Conservation (phyloP, 2,329 filamentous ascomycete species). For the Fusarium austroafricanum region DNA sequence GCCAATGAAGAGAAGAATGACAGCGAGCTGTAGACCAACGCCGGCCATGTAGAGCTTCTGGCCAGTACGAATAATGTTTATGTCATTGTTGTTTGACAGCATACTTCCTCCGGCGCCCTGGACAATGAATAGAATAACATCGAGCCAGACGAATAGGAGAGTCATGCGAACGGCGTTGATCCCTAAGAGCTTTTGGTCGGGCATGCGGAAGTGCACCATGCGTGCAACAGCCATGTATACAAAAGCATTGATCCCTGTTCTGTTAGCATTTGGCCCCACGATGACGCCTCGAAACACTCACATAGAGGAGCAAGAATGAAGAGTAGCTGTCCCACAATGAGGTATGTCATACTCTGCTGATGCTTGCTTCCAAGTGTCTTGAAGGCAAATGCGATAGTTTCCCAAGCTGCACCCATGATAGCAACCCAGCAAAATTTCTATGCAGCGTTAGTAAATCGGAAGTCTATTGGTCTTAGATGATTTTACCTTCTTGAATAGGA, state of each 20-base stretch:
- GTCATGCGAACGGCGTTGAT: constrained; percentile 54
- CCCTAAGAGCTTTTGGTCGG: constrained; percentile 52
- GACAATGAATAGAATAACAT: constrained; percentile 60
- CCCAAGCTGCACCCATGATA: constrained; percentile 55
- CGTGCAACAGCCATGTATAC: constrained; percentile 58
- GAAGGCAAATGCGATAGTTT: constrained; percentile 54
- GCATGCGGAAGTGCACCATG: constrained; percentile 54
- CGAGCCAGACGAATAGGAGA: constrained; percentile 60
- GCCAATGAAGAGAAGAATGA: constrained; percentile 52
- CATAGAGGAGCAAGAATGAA: constrained; percentile 58
- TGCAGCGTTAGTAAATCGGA: background rate
- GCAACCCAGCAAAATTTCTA: constrained; percentile 54
- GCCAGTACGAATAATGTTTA: constrained; percentile 48
- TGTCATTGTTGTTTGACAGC: constrained; percentile 46
- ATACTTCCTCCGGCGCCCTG: constrained; percentile 56
- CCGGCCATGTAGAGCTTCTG: constrained; percentile 55
- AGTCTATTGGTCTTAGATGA: rapidly evolving
- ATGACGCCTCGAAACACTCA: constrained; percentile 21
- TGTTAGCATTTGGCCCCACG: constrained; percentile 1
- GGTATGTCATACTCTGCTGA: constrained; percentile 52
- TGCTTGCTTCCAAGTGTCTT: constrained; percentile 51
- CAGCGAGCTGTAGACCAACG: constrained; percentile 52
- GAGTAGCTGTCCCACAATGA: constrained; percentile 50
- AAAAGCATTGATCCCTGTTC: constrained; percentile 57
- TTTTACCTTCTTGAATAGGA: constrained; percentile 49